A percentile compares a stretch with the other conserved stretches of the same genome.
Conservation (phyloP, 2,329 filamentous ascomycete genomes). For the Cercospora sp. region DNA sequence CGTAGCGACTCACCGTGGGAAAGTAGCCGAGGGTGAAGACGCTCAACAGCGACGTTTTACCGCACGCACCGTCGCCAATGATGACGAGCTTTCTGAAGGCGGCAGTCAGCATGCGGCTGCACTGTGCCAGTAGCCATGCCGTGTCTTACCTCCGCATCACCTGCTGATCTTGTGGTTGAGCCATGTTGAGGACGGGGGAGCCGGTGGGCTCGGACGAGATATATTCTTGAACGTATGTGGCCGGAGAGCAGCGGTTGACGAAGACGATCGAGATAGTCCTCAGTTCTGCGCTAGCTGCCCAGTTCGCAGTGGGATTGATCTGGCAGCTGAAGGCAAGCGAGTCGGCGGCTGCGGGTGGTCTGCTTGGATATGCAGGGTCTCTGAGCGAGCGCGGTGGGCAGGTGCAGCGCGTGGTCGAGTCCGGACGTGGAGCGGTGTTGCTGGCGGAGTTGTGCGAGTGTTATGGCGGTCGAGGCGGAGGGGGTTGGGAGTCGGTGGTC, state of each 20-base stretch:
- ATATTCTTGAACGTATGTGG: neutral
- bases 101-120: conserved; percentile 22
- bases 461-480: neutral
- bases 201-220: neutral
- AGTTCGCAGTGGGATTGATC: neutral
- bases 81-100: conserved; percentile 83
- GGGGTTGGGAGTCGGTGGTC: conserved; percentile 1
- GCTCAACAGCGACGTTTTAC: conserved; percentile 94
- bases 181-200: conserved; percentile 32
- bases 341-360: neutral
- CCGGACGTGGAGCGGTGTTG: neutral
- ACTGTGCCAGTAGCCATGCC: neutral
- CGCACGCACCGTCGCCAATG: conserved; percentile 95
- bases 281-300: conserved; percentile 1
- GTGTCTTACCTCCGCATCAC: conserved; percentile 42
- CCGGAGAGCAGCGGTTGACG: neutral
- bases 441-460: neutral
- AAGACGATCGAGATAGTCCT: neutral
- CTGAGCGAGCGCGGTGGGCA: conserved; percentile 1
- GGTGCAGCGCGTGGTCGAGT: neutral
- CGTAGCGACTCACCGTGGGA: conserved; percentile 73
- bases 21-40: conserved; percentile 99
- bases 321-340: neutral
- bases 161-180: conserved; percentile 40
- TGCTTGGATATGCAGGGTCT: conserved; percentile 19